Conservation (phyloP, 2,329 filamentous ascomycete species). For the Penicillium sp. region DNA sequence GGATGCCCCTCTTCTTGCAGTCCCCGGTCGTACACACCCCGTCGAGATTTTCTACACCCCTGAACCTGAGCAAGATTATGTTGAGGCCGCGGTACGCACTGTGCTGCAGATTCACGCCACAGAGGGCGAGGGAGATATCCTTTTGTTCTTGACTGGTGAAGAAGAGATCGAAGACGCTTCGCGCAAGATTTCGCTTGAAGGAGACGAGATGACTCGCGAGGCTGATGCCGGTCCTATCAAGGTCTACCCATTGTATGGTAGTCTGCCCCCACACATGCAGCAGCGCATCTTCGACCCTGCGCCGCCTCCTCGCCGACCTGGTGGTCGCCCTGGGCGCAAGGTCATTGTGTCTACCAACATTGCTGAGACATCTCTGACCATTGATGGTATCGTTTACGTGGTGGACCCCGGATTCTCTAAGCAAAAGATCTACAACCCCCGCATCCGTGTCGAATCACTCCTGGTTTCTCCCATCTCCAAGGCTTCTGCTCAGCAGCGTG, state of each 20-base stretch:
- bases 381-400: slow-evolving; percentile 98
- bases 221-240: slow-evolving; percentile 86
- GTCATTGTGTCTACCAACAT: slow-evolving; percentile 96
- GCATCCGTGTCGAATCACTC: slow-evolving; percentile 92
- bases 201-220: slow-evolving; percentile 87
- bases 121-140: slow-evolving; percentile 87
- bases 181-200: slow-evolving; percentile 86
- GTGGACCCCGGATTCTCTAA: slow-evolving; percentile 99
- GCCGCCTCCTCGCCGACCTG: slow-evolving; percentile 69
- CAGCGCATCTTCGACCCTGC: slow-evolving; percentile 93
- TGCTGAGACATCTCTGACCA: slow-evolving; percentile 94
- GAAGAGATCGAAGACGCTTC: slow-evolving; percentile 98
- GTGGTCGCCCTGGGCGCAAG: slow-evolving; percentile 87
- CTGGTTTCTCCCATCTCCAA: slow-evolving; percentile 98
- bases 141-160: slow-evolving; percentile 95
- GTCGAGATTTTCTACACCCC: slow-evolving; percentile 99
- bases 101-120: slow-evolving; percentile 95
- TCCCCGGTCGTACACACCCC: slow-evolving; percentile 91
- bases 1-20: slow-evolving; percentile 87
- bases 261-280: slow-evolving; percentile 87
- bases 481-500: slow-evolving; percentile 93
- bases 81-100: slow-evolving; percentile 91
- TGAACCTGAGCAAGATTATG: slow-evolving; percentile 93
- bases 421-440: slow-evolving; percentile 98
- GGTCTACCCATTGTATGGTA: slow-evolving; percentile 92